These are phyloP conservation scores for Colletotrichum sp. DNA, from an alignment of 2,329 filamentous ascomycete genomes.

Conservation along the genomic window DNA sequence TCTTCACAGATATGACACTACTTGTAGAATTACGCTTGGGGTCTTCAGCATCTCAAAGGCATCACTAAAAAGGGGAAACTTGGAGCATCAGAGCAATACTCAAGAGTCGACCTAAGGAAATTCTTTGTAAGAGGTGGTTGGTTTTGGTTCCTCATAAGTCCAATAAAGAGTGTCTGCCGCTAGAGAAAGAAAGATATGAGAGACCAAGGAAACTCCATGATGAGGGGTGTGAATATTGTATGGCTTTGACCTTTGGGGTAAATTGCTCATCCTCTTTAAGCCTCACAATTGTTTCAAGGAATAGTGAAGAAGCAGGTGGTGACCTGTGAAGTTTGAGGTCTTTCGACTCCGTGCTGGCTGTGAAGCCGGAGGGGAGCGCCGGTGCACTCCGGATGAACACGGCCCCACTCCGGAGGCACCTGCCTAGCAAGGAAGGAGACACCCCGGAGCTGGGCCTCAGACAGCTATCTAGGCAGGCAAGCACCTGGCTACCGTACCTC, in stretches of 20 bases:
- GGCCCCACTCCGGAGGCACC: neutral
- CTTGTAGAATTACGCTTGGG: neutral
- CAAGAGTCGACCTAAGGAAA: neutral
- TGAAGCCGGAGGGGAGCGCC: neutral
- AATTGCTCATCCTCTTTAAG: neutral
- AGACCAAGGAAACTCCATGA: neutral
- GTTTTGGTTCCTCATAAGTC: neutral
- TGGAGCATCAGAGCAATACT: neutral
- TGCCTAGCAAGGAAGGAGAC: neutral
- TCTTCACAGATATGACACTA: neutral
- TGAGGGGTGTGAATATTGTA: neutral
- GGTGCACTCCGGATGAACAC: neutral
- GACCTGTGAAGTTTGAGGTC: neutral
- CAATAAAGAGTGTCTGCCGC: neutral
- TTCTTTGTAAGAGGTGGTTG: neutral
- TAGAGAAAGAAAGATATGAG: neutral
- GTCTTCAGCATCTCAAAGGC: neutral
- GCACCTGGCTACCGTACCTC: neutral
- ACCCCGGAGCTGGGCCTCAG: neutral
- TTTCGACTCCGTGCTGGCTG: neutral
- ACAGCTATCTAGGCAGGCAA: neutral
- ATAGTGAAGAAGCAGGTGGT: neutral
- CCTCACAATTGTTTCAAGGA: neutral
- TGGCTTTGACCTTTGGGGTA: neutral
- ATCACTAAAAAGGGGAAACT: neutral